These are phyloP conservation scores for Coprinopsis marcescibilis DNA, from an alignment of 768 basidiomycete species.

Conservation along the genomic window DNA sequence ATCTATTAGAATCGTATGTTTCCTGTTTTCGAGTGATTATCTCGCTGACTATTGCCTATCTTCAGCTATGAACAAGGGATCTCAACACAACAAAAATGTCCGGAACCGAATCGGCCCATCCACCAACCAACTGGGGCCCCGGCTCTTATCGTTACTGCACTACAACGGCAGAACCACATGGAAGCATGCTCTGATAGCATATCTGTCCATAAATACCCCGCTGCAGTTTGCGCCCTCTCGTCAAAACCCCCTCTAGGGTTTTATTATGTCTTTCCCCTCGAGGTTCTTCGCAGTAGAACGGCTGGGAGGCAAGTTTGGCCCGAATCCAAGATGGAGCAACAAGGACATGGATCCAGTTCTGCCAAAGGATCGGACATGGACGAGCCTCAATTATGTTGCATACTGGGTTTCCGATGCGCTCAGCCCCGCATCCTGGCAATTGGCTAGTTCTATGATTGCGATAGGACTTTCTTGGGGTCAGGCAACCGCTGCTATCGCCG, in stretches of 20 bases:
- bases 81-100: no score
- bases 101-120: no score
- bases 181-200: no score
- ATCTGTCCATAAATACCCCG: no score
- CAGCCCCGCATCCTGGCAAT: constrained; percentile 47
- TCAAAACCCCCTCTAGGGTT: background rate
- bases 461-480: constrained; percentile 72
- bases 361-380: constrained; percentile 56
- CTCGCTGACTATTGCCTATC: no score
- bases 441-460: constrained; percentile 71
- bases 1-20: no score
- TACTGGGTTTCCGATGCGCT: constrained; percentile 57
- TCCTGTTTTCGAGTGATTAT: no score
- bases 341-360: constrained; percentile 77
- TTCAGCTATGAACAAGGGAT: no score
- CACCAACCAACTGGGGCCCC: no score
- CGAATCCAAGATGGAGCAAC: constrained; percentile 58
- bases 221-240: no score
- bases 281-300: background rate
- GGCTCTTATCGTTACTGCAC: background rate
- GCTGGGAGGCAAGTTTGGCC: constrained; percentile 40
- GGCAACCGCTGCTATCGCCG: constrained; percentile 61
- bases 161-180: no score
- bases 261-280: background rate
- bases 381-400: constrained; percentile 57